Base-by-base conservation (phyloP, 257 asterid species). In the Solanum etuberosum region DNA sequence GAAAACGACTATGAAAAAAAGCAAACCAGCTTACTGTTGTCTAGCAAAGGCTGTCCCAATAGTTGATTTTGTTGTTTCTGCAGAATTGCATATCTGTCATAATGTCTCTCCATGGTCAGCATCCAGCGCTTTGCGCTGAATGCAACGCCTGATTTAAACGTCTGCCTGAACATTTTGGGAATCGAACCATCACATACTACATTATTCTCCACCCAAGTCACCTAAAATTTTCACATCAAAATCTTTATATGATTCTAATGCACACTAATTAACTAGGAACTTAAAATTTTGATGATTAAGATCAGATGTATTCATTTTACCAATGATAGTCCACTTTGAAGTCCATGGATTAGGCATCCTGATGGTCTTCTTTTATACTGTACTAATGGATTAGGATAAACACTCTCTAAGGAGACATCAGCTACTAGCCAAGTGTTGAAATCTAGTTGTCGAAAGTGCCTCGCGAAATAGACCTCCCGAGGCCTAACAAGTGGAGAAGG, bases 191-290 rank as follows among this genome's bases (percentile, higher is more conserved):
- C 25, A 85, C 73, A 31, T 23, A 88, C 91, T 34, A 88, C 87
- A 90, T 85, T 91, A 65, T 93, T 91, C 88, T 93, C 97, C 90
- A 94, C 93, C 94, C 95, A 93, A 38, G 92, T 94, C 21, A 94
- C 94, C 94, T 92, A 63, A 25, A 54, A 20, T 65, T 43, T 3
- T 9, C 71, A 42, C 43, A 85, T 31, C 25, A 70, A 9, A 21
- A 81, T 46, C 65, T 48, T 18, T 9, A 31, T 5, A 23, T 32
- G 13, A 10, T 48, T 29, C 18, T 18, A 78, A 16, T 27, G 27
- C 3, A 7, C 21, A 78, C 15, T 16, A 43, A 71, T 32, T 5
- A 35, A 78, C 27, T 81, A 48, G 29, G 68, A 81, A 81, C 31
- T 31, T 5, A 27, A 31, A 85, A 32, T 37, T 84, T n/a, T 34